Base-by-base conservation (phyloP, 176 grass and related monocot species). In the Carex pumila region DNA sequence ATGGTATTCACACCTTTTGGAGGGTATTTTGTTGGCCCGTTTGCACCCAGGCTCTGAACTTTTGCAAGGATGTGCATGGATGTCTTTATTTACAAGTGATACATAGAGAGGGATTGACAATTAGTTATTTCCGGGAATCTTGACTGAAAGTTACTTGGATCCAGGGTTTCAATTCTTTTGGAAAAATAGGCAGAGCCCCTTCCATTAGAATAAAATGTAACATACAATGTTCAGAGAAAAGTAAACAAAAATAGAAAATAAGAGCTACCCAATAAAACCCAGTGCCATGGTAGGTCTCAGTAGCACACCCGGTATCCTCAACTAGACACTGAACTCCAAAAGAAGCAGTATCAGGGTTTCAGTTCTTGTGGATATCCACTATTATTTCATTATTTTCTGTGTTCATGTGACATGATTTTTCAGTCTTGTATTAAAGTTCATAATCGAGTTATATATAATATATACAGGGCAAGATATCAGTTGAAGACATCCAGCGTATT, bases 381-480 rank as follows among this genome's bases (percentile, higher is more conserved):
- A n/a, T 12, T 18, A 3, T 34, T 17, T 5, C 2, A 56, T 75
- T 49, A 34, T 72, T 65, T 14, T 37, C n/a, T 66, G 18, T 7
- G 36, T 30, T 79, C 45, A 49, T 0, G 12, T 32, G 52, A 34
- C 73, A 34, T 65, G 12, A 1, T 59, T 36, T 82, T 9, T 0
- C 19, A 80, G 37, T 85, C 7, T 87, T 37, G 36, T 79, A 32
- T n/a, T 1, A 13, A 80, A 73, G 80, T 74, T 71, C 10, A 17
- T 89, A 18, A 83, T 60, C 43, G 8, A 52, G 61, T 13, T 19
- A 34, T 6, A 22, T 50, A 47, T 47, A 25, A 22, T 50, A 58
- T 53, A 2, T 86, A 49, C 85, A 99, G 97, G 97, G 91, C 31
- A 95, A 89, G 84, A 99, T 99, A 84, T 99, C 97, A 17, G 84